Base-by-base conservation (phyloP, 192 early-diverging fungal genomes). In the Coemansia aciculifera region DNA sequence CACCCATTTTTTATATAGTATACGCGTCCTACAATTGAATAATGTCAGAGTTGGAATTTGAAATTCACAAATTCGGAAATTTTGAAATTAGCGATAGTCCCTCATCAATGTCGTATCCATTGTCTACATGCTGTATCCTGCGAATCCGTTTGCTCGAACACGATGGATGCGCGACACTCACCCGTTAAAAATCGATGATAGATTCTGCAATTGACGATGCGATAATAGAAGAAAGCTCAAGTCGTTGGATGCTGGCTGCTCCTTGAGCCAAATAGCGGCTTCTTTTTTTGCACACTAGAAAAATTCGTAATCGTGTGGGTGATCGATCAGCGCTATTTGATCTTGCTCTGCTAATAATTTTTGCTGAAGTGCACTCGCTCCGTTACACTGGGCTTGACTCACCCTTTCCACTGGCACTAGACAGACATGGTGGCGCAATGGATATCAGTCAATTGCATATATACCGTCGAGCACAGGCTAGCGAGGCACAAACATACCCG, bases 1-100 rank as follows among this genome's bases (percentile, higher is more conserved):
- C 91, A 85, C 84, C 85, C 84, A 87, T 84, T 78, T 69, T 36
- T 71, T 74, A 31, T 59, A 63, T 81, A 75, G 44, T 67, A 23
- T 42, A 66, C 68, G 68, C 73, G 78, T 69, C 72, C 72, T 69
- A 70, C 61, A 72, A 13, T 64, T 23, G n/a, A 60, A 51, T 10
- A 44, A 46, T 29, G 27, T 10, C 52, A 68, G 39, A 59, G 12
- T 32, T 54, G 21, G 31, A 68, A 62, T 48, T 49, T 34, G 29
- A 68, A 66, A 29, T 49, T 68, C 11, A 15, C 12, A n/a, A 31
- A 13, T 69, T 62, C 37, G 2, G 54, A 61, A 59, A 2, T 19
- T 59, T 59, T 34, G 19, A 34, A 23, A 57, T 32, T 21, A 39
- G 27, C 59, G 59, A 60, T 38, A 60, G 59, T 6, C 5, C 11